Evolutionary conservation across 257 asterid genomes (phyloP), one percentile per base, ranked within the genome.

Genomic region (Cruciata laevipes): DNA sequence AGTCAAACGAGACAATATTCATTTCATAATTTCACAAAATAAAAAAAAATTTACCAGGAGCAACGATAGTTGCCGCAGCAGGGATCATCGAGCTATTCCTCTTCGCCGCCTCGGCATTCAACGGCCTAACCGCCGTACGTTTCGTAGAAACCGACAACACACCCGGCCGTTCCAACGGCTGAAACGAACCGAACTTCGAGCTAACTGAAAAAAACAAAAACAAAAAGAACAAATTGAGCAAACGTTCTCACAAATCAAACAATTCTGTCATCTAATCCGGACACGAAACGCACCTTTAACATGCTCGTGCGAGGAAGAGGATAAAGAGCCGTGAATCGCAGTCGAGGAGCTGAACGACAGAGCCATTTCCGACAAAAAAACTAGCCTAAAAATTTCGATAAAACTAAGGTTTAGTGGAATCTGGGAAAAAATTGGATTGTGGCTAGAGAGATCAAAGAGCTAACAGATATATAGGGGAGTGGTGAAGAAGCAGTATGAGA

Each of bases 341-440:
- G 88, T 33, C 14, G 96, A 85, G 32, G 90, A 82, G n/a, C 83
- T 75, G 49, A 86, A 79, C 65, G 93, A 80, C 78, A 85, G 69
- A 27, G 93, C 95, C 96, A 88, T 88, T 21, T 57, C 20, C 3
- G 12, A 40, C 4, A n/a, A 51, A 33, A 38, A 31, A 24, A 52
- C 42, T 16, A n/a, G 10, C 65, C 62, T 1, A 56, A 38, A 32
- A 11, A 23, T 25, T 2, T 23, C 24, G 24, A 42, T 42, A 0
- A 20, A 7, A 7, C 14, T 56, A 59, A 66, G 69, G 42, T 66
- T 63, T 35, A 47, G 31, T 66, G 67, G 10, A 37, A 18, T 49
- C 58, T 21, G 58, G 56, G 56, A 44, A 3, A 25, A 38, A 17
- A 14, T 1, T 16, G 55, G 37, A 47, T 53, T n/a, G 37, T 37